Evolutionary conservation across 768 basidiomycete species (phyloP).

Genomic region (Hygrophoropsis aurantiaca): DNA sequence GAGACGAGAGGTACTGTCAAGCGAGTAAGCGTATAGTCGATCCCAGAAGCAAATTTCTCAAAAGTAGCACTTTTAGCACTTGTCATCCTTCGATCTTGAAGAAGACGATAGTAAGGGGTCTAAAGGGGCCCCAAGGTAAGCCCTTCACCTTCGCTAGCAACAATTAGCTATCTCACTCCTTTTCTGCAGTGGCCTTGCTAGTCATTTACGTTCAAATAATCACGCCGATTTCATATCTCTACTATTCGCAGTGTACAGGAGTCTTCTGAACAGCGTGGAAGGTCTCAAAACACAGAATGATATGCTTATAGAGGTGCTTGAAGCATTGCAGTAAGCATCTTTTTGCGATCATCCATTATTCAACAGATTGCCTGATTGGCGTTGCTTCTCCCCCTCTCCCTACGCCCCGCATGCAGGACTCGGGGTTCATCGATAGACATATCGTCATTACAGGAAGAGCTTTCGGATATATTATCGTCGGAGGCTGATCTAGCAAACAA

Average conservation of each 20-base stretch:
- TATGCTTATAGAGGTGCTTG: constrained; percentile 59
- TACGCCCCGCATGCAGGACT: constrained; percentile 30
- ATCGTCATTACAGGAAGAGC: constrained; percentile 57
- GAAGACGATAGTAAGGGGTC: constrained; percentile 43
- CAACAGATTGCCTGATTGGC: background rate
- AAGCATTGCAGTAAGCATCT: constrained; percentile 40
- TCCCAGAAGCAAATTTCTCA: background rate
- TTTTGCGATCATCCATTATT: background rate
- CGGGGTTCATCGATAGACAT: constrained; percentile 40
- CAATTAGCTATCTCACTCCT: constrained; percentile 4
- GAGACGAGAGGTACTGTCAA: constrained; percentile 60
- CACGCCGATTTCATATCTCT: constrained; percentile 68
- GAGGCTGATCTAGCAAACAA: constrained; percentile 85
- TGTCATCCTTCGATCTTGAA: constrained; percentile 59
- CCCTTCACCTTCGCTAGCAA: constrained; percentile 1
- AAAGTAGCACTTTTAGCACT: constrained; percentile 39
- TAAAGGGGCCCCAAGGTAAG: constrained; percentile 28
- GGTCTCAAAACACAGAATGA: constrained; percentile 62
- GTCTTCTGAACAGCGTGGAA: constrained; percentile 64
- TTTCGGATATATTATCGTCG: constrained; percentile 74
- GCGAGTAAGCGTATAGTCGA: constrained; percentile 45
- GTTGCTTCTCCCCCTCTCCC: constrained; percentile 3
- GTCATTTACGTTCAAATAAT: constrained; percentile 61
- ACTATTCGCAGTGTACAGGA: constrained; percentile 59
- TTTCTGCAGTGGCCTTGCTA: constrained; percentile 38